Percentiles rank a stretch among this genome's conserved stretches.
Evolutionary conservation across 2,329 filamentous ascomycete species (phyloP).

Genomic region (Fusarium brachygibbosum): DNA sequence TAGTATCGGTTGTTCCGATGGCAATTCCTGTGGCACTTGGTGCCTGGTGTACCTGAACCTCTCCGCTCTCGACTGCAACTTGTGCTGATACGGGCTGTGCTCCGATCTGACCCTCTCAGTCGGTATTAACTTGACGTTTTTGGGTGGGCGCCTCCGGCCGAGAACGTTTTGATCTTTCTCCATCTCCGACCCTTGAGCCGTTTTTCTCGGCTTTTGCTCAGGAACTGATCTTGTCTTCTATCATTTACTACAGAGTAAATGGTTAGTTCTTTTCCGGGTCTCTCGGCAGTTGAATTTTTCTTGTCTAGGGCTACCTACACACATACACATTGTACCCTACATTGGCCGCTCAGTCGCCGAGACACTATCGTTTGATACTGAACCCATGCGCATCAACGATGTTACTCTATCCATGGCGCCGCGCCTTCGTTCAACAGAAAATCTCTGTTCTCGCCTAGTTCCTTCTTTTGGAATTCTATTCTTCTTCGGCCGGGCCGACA

Average conservation of each 20-base stretch:
- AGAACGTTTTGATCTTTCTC: constrained; percentile 9
- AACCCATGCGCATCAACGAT: constrained; percentile 26
- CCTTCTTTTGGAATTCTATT: constrained; percentile 21
- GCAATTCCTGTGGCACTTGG: constrained; percentile 8
- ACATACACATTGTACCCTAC: not conserved
- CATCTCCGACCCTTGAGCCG: constrained; percentile 18
- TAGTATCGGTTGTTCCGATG: constrained; percentile 32
- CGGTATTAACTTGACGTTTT: constrained; percentile 22
- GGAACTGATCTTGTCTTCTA: not conserved
- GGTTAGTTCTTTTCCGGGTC: not conserved
- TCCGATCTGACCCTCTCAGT: constrained; percentile 22
- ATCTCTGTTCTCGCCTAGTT: constrained; percentile 20
- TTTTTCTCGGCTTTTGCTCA: constrained; percentile 18
- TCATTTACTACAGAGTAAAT: not conserved
- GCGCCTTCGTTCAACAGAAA: constrained; percentile 21
- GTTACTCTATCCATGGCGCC: constrained; percentile 30
- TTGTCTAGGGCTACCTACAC: not conserved
- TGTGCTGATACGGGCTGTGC: constrained; percentile 25
- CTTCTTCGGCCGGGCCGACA: constrained; percentile 26
- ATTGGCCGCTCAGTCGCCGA: constrained; percentile 29
- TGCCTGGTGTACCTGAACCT: constrained; percentile 26
- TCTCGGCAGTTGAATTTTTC: constrained; percentile 32
- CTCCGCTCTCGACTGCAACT: constrained; percentile 15
- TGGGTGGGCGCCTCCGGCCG: constrained; percentile 30
- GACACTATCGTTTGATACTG: constrained; percentile 28